phyloP scores from a whole-genome alignment of 1,139 yeast species.

The Zhuliangozyma parablackwelliae region DNA sequence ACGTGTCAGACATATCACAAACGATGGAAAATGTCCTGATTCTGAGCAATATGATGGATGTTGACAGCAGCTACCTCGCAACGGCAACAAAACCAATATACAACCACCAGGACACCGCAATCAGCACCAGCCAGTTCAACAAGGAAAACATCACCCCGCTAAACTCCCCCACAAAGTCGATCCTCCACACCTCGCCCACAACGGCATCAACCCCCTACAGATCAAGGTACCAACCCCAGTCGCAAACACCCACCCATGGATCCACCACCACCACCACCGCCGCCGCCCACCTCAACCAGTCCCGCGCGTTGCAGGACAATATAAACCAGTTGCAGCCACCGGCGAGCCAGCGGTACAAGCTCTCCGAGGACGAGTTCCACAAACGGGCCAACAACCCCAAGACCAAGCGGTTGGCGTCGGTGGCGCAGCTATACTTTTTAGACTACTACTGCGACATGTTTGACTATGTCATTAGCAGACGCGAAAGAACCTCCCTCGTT shows the following conservation, averaged over 20 bases:
- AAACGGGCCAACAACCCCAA: constrained; percentile 65
- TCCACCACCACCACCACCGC: constrained; percentile 5
- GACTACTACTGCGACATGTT: constrained; percentile 96
- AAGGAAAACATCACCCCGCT: constrained; percentile 46
- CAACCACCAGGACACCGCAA: constrained; percentile 7
- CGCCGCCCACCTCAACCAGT: constrained; percentile 3
- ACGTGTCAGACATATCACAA: constrained; percentile 33
- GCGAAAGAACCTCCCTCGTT: constrained; percentile 71
- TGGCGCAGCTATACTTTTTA: constrained; percentile 75
- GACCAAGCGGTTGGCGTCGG: constrained; percentile 83
- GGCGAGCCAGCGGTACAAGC: constrained; percentile 12
- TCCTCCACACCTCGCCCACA: constrained; percentile 31
- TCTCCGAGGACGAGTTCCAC: constrained; percentile 44
- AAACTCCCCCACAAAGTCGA: constrained; percentile 38
- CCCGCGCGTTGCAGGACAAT: constrained; percentile 18
- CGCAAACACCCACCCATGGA: constrained; percentile 1
- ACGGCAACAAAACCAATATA: constrained; percentile 11
- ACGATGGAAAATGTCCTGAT: constrained; percentile 45
- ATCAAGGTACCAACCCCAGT: constrained; percentile 2
- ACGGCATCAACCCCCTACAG: constrained; percentile 4
- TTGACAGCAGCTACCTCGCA: constrained; percentile 28
- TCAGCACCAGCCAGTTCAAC: constrained; percentile 17
- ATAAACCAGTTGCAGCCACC: constrained; percentile 31
- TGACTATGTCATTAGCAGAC: constrained; percentile 84
- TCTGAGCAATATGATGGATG: constrained; percentile 40